These are phyloP conservation scores for Penicillium nordicum DNA, from an alignment of 2,329 filamentous ascomycete species.

Conservation along the genomic window DNA sequence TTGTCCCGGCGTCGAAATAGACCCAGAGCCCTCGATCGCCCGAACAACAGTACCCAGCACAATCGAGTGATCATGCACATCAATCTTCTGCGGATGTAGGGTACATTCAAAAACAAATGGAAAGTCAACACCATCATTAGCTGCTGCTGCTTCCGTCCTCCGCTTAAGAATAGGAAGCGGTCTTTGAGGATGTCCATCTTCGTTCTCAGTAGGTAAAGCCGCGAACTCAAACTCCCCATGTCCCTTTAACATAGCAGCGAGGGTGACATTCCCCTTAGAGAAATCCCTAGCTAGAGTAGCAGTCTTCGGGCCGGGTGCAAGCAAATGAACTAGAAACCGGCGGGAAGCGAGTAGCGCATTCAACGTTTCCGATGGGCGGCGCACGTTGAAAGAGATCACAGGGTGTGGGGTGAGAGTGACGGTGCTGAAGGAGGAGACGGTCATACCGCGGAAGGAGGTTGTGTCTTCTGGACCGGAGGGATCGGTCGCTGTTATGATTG, in stretches of 20 bases:
- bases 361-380: conserved; percentile 54
- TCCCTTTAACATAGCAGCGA: conserved; percentile 26
- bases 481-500: conserved; percentile 51
- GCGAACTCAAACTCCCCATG: conserved; percentile 31
- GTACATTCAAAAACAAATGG: conserved; percentile 42
- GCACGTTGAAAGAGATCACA: conserved; percentile 61
- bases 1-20: not conserved
- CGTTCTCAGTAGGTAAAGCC: conserved; percentile 7
- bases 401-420: conserved; percentile 55
- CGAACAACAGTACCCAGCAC: conserved; percentile 38
- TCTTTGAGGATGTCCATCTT: not conserved
- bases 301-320: conserved; percentile 34
- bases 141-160: conserved; percentile 4
- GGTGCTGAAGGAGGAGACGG: conserved; percentile 60
- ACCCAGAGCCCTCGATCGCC: conserved; percentile 19
- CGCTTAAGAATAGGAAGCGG: conserved; percentile 30
- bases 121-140: conserved; percentile 25
- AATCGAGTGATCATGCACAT: conserved; percentile 42
- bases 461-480: conserved; percentile 26
- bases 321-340: conserved; percentile 52
- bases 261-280: conserved; percentile 39
- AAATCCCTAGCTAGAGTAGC: conserved; percentile 41
- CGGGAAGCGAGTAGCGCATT: conserved; percentile 48
- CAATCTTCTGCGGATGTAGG: conserved; percentile 35
- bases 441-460: conserved; percentile 49